Evolutionary conservation across 306 rosid genomes (phyloP).

Genomic region (Fragaria ananassa): DNA sequence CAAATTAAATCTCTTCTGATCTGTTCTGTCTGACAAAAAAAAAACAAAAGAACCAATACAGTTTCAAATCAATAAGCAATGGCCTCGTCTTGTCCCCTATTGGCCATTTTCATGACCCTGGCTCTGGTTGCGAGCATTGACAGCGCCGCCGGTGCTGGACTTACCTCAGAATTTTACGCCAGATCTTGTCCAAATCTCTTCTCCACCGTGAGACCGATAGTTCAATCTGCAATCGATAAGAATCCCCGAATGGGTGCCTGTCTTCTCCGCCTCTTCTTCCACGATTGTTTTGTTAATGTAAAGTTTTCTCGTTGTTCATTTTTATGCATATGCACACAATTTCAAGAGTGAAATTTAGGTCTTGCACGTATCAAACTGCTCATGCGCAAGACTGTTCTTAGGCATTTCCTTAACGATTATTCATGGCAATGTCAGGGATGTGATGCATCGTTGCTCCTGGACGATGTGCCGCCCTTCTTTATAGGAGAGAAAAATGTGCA

Average conservation of each 20-base stretch:
- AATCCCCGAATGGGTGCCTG: constrained; percentile 88
- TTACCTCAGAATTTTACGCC: constrained; percentile 25
- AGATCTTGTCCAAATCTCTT: constrained; percentile 54
- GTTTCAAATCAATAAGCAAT: not conserved
- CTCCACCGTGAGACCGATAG: constrained; percentile 40
- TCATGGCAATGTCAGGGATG: constrained; percentile 51
- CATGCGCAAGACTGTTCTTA: not conserved
- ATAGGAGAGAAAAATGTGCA: constrained; percentile 67
- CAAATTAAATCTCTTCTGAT: not conserved
- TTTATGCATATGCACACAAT: not conserved
- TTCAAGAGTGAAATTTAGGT: not conserved
- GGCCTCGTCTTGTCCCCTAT: not conserved
- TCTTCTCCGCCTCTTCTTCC: constrained; percentile 81
- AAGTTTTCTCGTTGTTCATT: not conserved
- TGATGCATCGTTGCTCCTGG: constrained; percentile 76
- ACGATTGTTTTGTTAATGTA: constrained; percentile 87
- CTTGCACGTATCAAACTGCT: not conserved
- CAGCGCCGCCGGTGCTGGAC: not conserved
- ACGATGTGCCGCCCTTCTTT: constrained; percentile 53
- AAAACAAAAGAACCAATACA: not conserved
- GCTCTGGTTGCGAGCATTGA: not conserved
- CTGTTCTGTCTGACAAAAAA: not conserved
- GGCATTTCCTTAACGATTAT: not conserved
- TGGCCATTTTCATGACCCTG: not conserved
- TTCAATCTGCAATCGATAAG: constrained; percentile 53